phyloP scores from a whole-genome alignment of 2,329 filamentous ascomycete genomes.

The Cordyceps fumosorosea region DNA sequence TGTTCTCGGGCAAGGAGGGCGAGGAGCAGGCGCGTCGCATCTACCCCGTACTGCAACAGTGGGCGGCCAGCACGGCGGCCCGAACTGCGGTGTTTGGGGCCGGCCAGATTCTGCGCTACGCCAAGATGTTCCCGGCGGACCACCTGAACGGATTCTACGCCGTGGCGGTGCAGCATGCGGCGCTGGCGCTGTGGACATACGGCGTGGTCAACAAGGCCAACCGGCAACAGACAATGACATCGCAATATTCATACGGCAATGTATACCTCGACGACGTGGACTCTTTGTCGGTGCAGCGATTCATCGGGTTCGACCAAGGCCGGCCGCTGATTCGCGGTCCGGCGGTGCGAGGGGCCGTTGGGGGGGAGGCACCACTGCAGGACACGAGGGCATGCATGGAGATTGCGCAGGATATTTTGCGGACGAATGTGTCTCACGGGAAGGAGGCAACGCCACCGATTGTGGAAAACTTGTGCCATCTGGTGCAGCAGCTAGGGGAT shows the following conservation, averaged over 20 bases:
- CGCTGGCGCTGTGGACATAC: slow-evolving; percentile 63
- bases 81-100: slow-evolving; percentile 61
- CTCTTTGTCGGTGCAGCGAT: slow-evolving; percentile 46
- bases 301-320: slow-evolving; percentile 49
- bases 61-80: slow-evolving; percentile 48
- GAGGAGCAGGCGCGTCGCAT: slow-evolving; percentile 57
- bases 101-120: slow-evolving; percentile 58
- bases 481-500: slow-evolving; percentile 55
- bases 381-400: slow-evolving; percentile 55
- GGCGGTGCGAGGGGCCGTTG: slow-evolving; percentile 19
- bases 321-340: slow-evolving; percentile 41
- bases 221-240: slow-evolving; percentile 23
- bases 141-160: slow-evolving; percentile 60
- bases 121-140: slow-evolving; percentile 45
- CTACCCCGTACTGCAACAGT: slow-evolving; percentile 52
- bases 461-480: slow-evolving; percentile 59
- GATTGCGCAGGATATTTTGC: slow-evolving; percentile 49
- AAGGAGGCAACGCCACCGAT: slow-evolving; percentile 48
- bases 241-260: slow-evolving; percentile 29
- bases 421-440: slow-evolving; percentile 41
- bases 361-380: slow-evolving; percentile 37
- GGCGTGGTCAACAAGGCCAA: slow-evolving; percentile 48
- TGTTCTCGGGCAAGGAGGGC: slow-evolving; percentile 62
- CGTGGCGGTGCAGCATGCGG: slow-evolving; percentile 62
- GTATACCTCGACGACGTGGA: slow-evolving; percentile 54